Conservation (phyloP, 495 filamentous ascomycete genomes). For the Aspergillus ostianus region DNA sequence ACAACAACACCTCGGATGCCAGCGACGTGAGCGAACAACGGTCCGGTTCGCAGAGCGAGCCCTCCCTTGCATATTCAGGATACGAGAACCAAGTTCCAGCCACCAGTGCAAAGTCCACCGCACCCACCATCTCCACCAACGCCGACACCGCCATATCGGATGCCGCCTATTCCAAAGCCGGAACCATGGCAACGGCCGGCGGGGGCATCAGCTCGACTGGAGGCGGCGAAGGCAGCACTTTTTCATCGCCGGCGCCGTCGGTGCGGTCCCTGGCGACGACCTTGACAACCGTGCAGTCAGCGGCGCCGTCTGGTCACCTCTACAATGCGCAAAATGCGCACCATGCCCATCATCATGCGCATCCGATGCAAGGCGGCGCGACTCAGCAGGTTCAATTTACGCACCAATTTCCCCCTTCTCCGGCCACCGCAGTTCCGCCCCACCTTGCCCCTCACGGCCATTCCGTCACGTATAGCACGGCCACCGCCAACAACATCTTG, state of each 20-base stretch:
- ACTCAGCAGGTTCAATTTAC: conserved; percentile 69
- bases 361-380: conserved; percentile 45
- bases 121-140: conserved; percentile 79
- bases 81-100: conserved; percentile 59
- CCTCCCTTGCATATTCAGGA: conserved; percentile 55
- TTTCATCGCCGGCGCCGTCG: conserved; percentile 90
- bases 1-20: conserved; percentile 47
- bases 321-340: conserved; percentile 41
- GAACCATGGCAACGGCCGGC: conserved; percentile 63
- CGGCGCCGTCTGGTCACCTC: conserved; percentile 64
- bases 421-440: conserved; percentile 75
- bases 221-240: conserved; percentile 78
- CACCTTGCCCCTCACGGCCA: conserved; percentile 69
- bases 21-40: conserved; percentile 25
- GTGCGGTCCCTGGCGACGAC: conserved; percentile 91
- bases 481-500: conserved; percentile 87
- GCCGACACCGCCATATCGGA: conserved; percentile 72
- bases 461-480: conserved; percentile 79
- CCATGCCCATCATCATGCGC: conserved; percentile 41
- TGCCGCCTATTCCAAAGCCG: conserved; percentile 74
- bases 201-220: conserved; percentile 63
- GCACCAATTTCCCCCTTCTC: conserved; percentile 81
- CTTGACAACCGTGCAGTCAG: conserved; percentile 92
- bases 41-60: conserved; percentile 46
- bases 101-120: conserved; percentile 65